Conservation (phyloP, 768 basidiomycete genomes). For the Amanita exitialis region DNA sequence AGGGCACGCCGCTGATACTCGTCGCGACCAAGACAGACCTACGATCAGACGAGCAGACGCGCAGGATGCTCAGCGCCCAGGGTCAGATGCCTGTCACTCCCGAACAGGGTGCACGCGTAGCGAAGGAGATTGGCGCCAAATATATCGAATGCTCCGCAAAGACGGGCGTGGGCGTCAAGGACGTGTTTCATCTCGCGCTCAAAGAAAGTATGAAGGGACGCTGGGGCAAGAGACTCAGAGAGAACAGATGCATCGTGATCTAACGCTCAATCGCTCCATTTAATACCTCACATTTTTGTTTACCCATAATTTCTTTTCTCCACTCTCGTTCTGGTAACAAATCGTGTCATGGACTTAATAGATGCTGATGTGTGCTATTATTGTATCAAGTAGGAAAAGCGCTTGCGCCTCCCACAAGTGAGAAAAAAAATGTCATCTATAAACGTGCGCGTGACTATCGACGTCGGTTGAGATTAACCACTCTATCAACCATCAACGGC, state of each 20-base stretch:
- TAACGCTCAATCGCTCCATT: slow-evolving; percentile 11
- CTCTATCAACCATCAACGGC: too few species aligned
- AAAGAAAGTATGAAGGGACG: slow-evolving; percentile 79
- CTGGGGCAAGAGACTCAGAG: slow-evolving; percentile 64
- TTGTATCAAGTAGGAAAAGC: too few species aligned
- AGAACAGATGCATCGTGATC: slow-evolving; percentile 63
- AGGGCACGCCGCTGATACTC: slow-evolving; percentile 79
- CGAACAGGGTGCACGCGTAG: slow-evolving; percentile 77
- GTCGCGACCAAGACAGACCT: slow-evolving; percentile 94
- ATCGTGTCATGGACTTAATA: not conserved
- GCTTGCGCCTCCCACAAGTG: too few species aligned
- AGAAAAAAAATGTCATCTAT: too few species aligned
- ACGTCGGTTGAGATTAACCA: too few species aligned
- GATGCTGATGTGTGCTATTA: too few species aligned
- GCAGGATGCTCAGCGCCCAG: slow-evolving; percentile 83
- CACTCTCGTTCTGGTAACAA: not conserved
- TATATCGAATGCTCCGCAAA: slow-evolving; percentile 95
- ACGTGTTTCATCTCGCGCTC: slow-evolving; percentile 85
- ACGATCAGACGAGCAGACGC: slow-evolving; percentile 76
- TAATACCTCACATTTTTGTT: slow-evolving; percentile 4
- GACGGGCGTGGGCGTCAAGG: slow-evolving; percentile 81
- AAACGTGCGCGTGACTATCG: too few species aligned
- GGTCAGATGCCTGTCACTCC: slow-evolving; percentile 73
- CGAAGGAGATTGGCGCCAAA: slow-evolving; percentile 86
- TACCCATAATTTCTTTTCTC: not conserved